Base-by-base conservation (phyloP, 768 basidiomycete species). In the Gloeopeniophorella convolvens region DNA sequence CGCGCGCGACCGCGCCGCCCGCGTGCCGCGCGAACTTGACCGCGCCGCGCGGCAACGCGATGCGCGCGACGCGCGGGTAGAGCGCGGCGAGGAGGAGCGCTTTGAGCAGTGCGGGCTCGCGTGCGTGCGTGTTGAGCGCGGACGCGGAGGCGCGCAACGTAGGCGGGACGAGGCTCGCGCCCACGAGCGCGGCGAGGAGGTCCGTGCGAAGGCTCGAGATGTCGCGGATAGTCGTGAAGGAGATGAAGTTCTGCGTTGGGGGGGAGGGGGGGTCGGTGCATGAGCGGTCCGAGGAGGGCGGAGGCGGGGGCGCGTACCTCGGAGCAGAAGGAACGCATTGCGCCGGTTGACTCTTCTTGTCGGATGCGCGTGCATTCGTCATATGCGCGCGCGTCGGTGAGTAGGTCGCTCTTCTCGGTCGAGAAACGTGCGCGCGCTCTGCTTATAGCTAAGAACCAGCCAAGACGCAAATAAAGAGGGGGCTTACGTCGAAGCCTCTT, bases 1-100 rank as follows among this genome's bases (percentile, higher is more conserved):
- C 90, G 34, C 89, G 82, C 59, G 85, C 85, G 9, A 95, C 73
- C 0, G 90, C 79, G 1, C 94, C 94, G 5, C 80, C 80, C 55
- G 88, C 84, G 1, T 92, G 77, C 60, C 84, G 80, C 68, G 94
- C 89, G 62, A 89, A 97, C 63, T 86, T 87, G 62, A 85, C 79
- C 8, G 78, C 81, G 13, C 79, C 79, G 48, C 72, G 70, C 1
- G 89, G 92, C 18, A 93, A 73, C 54, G 79, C 75, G 20, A 94
- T 80, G 43, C 80, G 78, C 0, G 83, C 89, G 42, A 93, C 77
- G 24, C 84, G 80, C 2, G 90, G 91, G 79, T 89, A 93, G 18
- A 95, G 74, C 2, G 90, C 92, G 7, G 89, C 91, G 11, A 91
- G 77, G 28, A 96, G 74, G 54, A 93, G 77, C 5, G 82, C 79